Percentiles rank a stretch among this genome's conserved stretches.
These are phyloP conservation scores for Talaromyces funiculosus DNA, from an alignment of 2,329 filamentous ascomycete genomes.

Conservation along the genomic window DNA sequence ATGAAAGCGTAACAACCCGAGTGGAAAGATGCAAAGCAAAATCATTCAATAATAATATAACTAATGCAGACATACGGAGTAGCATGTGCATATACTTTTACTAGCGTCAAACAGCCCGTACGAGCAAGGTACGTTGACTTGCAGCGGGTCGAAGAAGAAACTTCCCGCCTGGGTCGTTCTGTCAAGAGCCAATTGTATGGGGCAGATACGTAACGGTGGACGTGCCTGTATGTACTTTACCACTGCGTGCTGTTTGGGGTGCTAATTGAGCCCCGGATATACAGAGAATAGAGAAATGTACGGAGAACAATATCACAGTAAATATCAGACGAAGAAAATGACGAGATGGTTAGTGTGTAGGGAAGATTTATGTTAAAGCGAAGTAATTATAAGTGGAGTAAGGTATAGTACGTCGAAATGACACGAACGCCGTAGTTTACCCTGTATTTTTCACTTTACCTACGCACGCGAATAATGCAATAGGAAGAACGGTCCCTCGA, in stretches of 20 bases:
- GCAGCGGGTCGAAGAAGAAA: constrained; percentile 11
- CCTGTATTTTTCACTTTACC: background rate
- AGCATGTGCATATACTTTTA: constrained; percentile 7
- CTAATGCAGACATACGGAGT: constrained; percentile 1
- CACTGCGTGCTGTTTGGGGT: no score
- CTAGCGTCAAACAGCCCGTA: background rate
- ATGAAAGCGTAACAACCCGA: background rate
- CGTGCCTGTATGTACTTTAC: background rate
- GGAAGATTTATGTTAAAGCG: no score
- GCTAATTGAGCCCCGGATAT: no score
- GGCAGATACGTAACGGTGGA: background rate
- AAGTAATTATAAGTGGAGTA: background rate
- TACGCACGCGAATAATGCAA: background rate
- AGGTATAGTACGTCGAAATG: constrained; percentile 1
- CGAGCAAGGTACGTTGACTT: constrained; percentile 5
- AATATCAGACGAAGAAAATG: no score
- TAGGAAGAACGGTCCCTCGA: background rate
- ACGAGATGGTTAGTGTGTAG: no score
- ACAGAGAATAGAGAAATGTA: no score
- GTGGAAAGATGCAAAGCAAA: background rate
- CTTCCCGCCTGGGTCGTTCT: constrained; percentile 5
- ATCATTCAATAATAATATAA: background rate
- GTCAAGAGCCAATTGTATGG: background rate
- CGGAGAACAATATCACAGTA: no score
- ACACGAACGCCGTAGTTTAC: constrained; percentile 6